Percentiles rank a stretch among this genome's conserved stretches.
phyloP scores from a whole-genome alignment of 208 protist species.

The Leishmania turanica region DNA sequence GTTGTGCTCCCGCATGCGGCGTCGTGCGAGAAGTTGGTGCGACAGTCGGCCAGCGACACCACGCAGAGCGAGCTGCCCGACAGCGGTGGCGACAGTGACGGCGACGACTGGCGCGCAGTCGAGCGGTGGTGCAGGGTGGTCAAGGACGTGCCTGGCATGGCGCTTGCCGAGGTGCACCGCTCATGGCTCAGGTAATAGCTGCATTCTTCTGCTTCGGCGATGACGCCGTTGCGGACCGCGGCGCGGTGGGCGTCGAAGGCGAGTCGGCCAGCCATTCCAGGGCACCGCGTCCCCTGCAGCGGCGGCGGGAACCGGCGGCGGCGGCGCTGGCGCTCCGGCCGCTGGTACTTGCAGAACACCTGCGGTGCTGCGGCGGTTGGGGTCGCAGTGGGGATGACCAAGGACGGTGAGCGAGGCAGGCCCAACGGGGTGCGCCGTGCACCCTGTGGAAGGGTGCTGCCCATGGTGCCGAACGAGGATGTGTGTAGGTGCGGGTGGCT shows the following conservation, averaged over 20 bases:
- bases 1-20: background rate
- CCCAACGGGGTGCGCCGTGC: slow-evolving; percentile 2
- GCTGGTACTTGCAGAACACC: slow-evolving; percentile 31
- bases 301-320: slow-evolving; percentile 6
- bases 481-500: background rate
- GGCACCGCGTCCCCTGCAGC: slow-evolving; percentile 22
- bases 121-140: background rate
- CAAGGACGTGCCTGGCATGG: background rate
- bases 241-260: slow-evolving; percentile 32
- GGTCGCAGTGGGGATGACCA: background rate
- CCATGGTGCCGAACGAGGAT: background rate
- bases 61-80: slow-evolving; percentile 12
- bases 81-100: background rate
- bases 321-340: slow-evolving; percentile 19
- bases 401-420: slow-evolving; percentile 1
- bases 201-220: slow-evolving; percentile 28
- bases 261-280: slow-evolving; percentile 18
- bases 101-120: background rate
- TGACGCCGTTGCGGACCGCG: slow-evolving; percentile 14
- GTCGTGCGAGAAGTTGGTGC: background rate
- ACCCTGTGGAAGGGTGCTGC: background rate
- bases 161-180: background rate
- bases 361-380: background rate
- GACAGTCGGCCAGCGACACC: slow-evolving; percentile 25
- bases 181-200: slow-evolving; percentile 30